Evolutionary conservation across 2,329 filamentous ascomycete species (phyloP).

Genomic region (Westerdykella aurantiaca): DNA sequence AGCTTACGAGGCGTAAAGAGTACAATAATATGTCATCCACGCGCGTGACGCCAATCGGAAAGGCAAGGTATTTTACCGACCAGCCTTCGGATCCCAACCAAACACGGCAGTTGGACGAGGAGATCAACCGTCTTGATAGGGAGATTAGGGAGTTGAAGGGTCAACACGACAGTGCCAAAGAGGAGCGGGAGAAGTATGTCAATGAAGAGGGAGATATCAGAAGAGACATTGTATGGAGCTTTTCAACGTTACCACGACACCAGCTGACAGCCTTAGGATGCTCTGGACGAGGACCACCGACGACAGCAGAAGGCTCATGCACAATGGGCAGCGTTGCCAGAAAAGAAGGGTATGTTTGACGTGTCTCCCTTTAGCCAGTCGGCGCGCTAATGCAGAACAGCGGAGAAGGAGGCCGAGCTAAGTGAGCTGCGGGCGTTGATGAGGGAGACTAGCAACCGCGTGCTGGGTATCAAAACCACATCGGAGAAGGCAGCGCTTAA

Average conservation of each 20-base stretch:
- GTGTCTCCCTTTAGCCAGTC: too few species aligned
- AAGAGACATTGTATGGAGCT: conserved; percentile 12
- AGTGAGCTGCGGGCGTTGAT: conserved; percentile 38
- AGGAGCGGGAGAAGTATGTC: conserved; percentile 25
- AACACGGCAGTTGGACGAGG: conserved; percentile 56
- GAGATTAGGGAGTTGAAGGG: conserved; percentile 38
- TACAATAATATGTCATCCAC: conserved; percentile 79
- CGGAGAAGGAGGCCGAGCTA: conserved; percentile 44
- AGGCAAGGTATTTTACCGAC: conserved; percentile 68
- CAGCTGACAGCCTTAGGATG: conserved; percentile 12
- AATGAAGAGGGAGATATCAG: conserved; percentile 13
- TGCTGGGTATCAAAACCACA: conserved; percentile 45
- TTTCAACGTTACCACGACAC: conserved; percentile 5
- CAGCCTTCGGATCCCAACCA: conserved; percentile 64
- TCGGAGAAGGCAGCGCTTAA: conserved; percentile 36
- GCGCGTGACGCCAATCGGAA: conserved; percentile 54
- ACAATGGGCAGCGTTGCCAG: conserved; percentile 61
- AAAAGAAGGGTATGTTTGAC: conserved; percentile 55
- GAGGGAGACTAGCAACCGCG: conserved; percentile 41
- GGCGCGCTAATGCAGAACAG: conserved; percentile 29
- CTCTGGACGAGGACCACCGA: conserved; percentile 57
- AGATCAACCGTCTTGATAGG: conserved; percentile 40
- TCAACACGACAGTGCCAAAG: conserved; percentile 40
- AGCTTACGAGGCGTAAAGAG: conserved; percentile 65
- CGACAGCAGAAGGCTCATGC: conserved; percentile 61